Evolutionary conservation across 768 basidiomycete species (phyloP).

Genomic region (Leccinum broughii): DNA sequence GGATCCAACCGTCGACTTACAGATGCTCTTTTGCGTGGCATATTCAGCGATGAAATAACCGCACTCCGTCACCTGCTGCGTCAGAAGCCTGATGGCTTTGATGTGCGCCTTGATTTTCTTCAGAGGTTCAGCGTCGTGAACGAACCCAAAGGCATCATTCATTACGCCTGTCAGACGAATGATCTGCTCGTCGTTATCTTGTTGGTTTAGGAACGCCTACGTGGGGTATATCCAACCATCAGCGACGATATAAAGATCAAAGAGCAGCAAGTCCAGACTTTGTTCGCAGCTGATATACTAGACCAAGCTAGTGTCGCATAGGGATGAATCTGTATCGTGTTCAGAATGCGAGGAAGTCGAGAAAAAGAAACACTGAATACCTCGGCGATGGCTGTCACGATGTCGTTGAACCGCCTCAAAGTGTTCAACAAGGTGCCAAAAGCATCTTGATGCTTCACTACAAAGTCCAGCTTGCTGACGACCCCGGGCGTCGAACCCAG

Average conservation of each 20-base stretch:
- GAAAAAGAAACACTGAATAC: neutral
- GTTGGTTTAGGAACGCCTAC: neutral
- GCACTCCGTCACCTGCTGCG: constrained; percentile 3
- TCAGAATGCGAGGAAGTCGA: neutral
- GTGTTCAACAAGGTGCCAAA: neutral
- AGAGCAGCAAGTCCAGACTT: neutral
- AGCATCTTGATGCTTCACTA: neutral
- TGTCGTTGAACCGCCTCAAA: neutral
- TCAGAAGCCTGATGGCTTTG: neutral
- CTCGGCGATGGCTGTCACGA: neutral
- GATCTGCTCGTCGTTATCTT: neutral
- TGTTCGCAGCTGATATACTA: neutral
- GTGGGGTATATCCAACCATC: neutral
- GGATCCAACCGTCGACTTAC: neutral
- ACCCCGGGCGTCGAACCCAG: neutral
- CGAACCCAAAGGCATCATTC: constrained; percentile 1
- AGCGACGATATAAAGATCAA: neutral
- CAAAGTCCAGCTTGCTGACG: neutral
- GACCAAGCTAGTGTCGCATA: constrained; percentile 1
- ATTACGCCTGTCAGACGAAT: neutral
- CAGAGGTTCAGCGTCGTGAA: neutral
- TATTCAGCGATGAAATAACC: constrained; percentile 1
- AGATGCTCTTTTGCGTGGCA: neutral
- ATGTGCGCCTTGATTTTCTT: neutral
- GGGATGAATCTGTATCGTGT: constrained; percentile 1